Conservation (phyloP, 495 filamentous ascomycete species). For the Coniosporium apollinis region DNA sequence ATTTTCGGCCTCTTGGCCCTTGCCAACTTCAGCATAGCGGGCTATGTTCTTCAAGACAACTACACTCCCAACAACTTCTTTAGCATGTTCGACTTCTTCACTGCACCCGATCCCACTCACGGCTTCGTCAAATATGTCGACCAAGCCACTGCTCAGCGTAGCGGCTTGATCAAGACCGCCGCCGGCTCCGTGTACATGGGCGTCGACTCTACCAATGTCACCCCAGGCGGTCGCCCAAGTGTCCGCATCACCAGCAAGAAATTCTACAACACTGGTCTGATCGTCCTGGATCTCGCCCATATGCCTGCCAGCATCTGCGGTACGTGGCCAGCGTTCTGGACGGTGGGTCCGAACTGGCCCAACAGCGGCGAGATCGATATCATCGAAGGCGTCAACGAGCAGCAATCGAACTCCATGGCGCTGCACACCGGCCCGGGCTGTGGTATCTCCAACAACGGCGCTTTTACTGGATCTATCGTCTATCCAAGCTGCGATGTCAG, state of each 20-base stretch:
- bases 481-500: slow-evolving; percentile 36
- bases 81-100: slow-evolving; percentile 10
- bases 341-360: slow-evolving; percentile 24
- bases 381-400: slow-evolving; percentile 20
- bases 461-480: slow-evolving; percentile 10
- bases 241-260: slow-evolving; percentile 24
- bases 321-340: slow-evolving; percentile 28
- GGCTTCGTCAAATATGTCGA: slow-evolving; percentile 23
- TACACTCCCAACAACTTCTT: slow-evolving; percentile 14
- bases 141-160: slow-evolving; percentile 12
- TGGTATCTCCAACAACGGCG: slow-evolving; percentile 28
- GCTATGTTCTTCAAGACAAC: slow-evolving; percentile 12
- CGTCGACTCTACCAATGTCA: slow-evolving; percentile 17
- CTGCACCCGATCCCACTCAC: slow-evolving; percentile 12
- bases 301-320: slow-evolving; percentile 25
- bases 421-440: slow-evolving; percentile 15
- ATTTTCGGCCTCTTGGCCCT: not conserved
- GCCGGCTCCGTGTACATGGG: slow-evolving; percentile 13
- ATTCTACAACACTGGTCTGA: slow-evolving; percentile 17
- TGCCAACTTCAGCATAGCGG: slow-evolving; percentile 5
- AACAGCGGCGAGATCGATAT: slow-evolving; percentile 25
- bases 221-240: slow-evolving; percentile 18
- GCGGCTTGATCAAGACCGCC: slow-evolving; percentile 14
- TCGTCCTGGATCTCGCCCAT: slow-evolving; percentile 23
- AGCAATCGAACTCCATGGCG: slow-evolving; percentile 18